Evolutionary conservation across 202 grass and related monocot genomes (phyloP).

Genomic region (Zoysia matrella): DNA sequence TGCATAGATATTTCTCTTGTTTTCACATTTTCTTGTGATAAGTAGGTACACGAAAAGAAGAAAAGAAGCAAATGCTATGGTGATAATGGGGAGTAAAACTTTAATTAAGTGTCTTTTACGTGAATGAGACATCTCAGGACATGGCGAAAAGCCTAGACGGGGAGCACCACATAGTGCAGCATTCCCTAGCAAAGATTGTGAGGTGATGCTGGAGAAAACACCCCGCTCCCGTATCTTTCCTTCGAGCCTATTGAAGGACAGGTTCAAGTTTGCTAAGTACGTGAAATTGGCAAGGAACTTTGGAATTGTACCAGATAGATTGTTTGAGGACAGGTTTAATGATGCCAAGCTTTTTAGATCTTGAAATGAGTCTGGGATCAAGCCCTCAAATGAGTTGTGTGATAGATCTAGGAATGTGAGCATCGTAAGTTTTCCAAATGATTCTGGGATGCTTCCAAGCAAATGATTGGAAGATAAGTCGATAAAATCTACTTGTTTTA

Average conservation of each 20-base stretch:
- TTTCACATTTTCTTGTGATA: background rate
- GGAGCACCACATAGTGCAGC: slow-evolving; percentile 30
- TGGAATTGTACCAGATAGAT: slow-evolving; percentile 23
- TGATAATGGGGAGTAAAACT: background rate
- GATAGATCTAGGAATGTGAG: slow-evolving; percentile 29
- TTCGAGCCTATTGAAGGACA: slow-evolving; percentile 21
- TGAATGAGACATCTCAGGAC: background rate
- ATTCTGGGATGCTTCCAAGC: slow-evolving; percentile 38
- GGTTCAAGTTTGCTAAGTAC: slow-evolving; percentile 33
- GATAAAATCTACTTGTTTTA: background rate
- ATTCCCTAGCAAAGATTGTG: slow-evolving; percentile 47
- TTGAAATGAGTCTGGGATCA: slow-evolving; percentile 41
- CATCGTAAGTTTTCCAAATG: slow-evolving; percentile 26
- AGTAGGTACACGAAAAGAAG: background rate
- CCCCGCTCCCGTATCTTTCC: too few species aligned
- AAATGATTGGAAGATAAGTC: slow-evolving; percentile 42
- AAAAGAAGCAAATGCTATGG: background rate
- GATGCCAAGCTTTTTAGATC: background rate
- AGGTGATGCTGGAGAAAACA: slow-evolving; percentile 40
- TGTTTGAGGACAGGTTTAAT: slow-evolving; percentile 14
- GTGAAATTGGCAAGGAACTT: slow-evolving; percentile 31
- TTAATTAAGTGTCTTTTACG: background rate
- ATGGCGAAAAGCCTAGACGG: slow-evolving; percentile 21
- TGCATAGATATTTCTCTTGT: background rate
- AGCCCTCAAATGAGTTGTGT: slow-evolving; percentile 39